Evolutionary conservation across 441 rosid species (phyloP).

Genomic region (Gossypium laxum): DNA sequence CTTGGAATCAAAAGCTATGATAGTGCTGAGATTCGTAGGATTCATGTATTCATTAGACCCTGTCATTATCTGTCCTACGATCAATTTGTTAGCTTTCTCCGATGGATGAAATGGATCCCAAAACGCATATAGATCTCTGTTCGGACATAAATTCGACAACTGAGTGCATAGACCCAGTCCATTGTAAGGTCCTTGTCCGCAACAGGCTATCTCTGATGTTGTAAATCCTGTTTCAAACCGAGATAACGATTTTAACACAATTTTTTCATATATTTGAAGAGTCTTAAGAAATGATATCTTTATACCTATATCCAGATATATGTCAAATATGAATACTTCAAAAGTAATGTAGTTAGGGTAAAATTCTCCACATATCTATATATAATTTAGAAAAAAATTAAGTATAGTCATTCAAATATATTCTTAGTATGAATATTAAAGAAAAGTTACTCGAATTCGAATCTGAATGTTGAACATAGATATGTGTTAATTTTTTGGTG

Average conservation of each 20-base stretch:
- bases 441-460: no score
- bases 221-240: conserved; percentile 11
- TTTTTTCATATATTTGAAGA: no score
- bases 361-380: no score
- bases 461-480: no score
- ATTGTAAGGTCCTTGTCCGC: conserved; percentile 18
- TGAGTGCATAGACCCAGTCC: conserved; percentile 12
- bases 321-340: no score
- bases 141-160: conserved; percentile 9
- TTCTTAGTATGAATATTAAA: no score
- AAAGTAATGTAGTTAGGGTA: no score
- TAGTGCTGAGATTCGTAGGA: conserved; percentile 15
- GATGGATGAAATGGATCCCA: conserved; percentile 20
- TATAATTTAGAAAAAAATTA: no score
- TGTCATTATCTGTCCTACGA: conserved; percentile 14
- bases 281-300: no score
- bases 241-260: neutral
- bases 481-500: no score
- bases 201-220: conserved; percentile 13
- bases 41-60: conserved; percentile 17
- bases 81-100: conserved; percentile 5
- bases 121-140: neutral
- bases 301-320: no score
- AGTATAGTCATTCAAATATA: no score
- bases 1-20: conserved; percentile 12